Conservation (phyloP, 208 protist species). For the Tritrichomonas foetus region DNA sequence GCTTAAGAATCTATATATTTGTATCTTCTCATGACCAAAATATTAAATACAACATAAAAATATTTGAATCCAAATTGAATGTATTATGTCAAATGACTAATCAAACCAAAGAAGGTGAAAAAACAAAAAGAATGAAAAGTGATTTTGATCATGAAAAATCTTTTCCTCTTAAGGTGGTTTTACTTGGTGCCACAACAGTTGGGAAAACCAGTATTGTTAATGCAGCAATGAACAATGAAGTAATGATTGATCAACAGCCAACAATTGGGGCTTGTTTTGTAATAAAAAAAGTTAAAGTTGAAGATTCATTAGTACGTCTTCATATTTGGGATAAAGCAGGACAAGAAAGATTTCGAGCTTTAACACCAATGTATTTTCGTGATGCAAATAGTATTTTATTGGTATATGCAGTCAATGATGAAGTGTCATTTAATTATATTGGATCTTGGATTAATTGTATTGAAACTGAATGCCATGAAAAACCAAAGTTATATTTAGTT, state of each 20-base stretch:
- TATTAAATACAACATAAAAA: too few species aligned
- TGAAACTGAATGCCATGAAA: not conserved
- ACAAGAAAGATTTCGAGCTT: not conserved
- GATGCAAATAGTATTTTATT: not conserved
- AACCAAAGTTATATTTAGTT: not conserved
- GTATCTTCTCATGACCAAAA: too few species aligned
- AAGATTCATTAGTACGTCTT: not conserved
- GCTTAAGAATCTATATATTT: too few species aligned
- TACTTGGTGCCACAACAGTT: not conserved
- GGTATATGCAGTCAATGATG: not conserved
- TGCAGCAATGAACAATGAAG: not conserved
- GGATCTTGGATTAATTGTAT: not conserved
- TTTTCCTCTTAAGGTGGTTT: not conserved
- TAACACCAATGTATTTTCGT: not conserved
- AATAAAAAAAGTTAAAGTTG: not conserved
- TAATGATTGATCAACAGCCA: not conserved
- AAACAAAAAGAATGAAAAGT: too few species aligned
- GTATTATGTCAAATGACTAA: too few species aligned
- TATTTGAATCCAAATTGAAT: too few species aligned
- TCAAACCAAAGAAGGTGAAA: too few species aligned
- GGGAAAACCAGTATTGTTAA: not conserved
- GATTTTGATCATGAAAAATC: too few species aligned
- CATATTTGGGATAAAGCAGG: constrained; percentile 16
- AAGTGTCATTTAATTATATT: not conserved
- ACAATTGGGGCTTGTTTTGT: not conserved